Percentiles rank a stretch among this genome's conserved stretches.
Conservation (phyloP, 805 yeast species). For the Geotrichum ghanense region DNA sequence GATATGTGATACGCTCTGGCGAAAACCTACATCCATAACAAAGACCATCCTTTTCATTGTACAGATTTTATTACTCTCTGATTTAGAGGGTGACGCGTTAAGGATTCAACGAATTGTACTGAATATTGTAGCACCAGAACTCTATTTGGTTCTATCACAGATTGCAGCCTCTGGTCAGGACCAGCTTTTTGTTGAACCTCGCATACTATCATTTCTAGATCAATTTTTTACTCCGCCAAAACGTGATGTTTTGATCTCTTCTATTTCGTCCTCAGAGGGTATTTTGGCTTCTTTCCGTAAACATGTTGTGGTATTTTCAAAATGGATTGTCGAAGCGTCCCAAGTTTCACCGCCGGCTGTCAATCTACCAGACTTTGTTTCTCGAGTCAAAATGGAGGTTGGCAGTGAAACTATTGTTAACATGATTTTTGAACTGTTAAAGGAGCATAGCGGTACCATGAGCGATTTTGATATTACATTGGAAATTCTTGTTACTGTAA, state of each 20-base stretch:
- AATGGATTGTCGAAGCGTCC: background rate
- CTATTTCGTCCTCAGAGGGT: background rate
- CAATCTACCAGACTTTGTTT: background rate
- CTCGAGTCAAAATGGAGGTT: background rate
- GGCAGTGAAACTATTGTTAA: background rate
- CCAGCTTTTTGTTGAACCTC: background rate
- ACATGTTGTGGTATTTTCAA: background rate
- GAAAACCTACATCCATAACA: slow-evolving; percentile 4
- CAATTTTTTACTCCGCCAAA: background rate
- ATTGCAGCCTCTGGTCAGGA: background rate
- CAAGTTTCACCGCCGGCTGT: background rate
- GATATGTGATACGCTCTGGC: slow-evolving; percentile 33
- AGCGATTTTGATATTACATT: background rate
- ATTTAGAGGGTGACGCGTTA: slow-evolving; percentile 34
- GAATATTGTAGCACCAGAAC: slow-evolving; percentile 18
- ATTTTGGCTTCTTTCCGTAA: background rate
- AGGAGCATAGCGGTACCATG: background rate
- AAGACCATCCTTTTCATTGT: slow-evolving; percentile 30
- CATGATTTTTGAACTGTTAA: background rate
- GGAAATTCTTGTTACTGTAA: background rate
- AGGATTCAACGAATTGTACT: slow-evolving; percentile 34
- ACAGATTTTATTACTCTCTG: slow-evolving; percentile 32
- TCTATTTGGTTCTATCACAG: slow-evolving; percentile 10
- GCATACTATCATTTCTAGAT: background rate
- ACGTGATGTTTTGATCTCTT: background rate